phyloP scores from a whole-genome alignment of 345 rosid genomes.

The Citrus trifoliata region DNA sequence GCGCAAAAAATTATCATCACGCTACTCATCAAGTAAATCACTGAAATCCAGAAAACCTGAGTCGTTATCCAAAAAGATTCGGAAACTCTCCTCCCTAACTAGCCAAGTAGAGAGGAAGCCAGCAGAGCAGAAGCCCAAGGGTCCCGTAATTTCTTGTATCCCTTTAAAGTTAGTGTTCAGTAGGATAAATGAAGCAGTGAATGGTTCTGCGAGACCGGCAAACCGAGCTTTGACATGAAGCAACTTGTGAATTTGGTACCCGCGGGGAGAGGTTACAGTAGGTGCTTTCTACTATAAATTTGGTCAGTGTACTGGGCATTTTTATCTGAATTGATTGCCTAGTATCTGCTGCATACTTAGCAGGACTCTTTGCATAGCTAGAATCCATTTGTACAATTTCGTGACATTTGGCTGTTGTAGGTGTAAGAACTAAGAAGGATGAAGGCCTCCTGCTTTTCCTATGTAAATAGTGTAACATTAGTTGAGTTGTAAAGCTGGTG shows the following conservation, averaged over 20 bases:
- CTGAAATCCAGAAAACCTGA: slow-evolving; percentile 45
- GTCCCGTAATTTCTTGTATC: slow-evolving; percentile 71
- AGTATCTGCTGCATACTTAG: slow-evolving; percentile 6
- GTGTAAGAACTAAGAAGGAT: slow-evolving; percentile 1
- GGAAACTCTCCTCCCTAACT: slow-evolving; percentile 78
- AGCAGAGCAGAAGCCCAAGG: slow-evolving; percentile 48
- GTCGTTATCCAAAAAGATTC: slow-evolving; percentile 55
- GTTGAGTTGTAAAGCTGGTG: slow-evolving; percentile 30
- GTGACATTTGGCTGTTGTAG: slow-evolving; percentile 13
- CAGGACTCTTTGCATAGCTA: background rate
- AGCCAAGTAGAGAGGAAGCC: slow-evolving; percentile 45
- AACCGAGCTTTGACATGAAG: slow-evolving; percentile 26
- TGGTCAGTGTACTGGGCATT: slow-evolving; percentile 4
- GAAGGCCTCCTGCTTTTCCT: slow-evolving; percentile 10
- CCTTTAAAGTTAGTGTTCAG: slow-evolving; percentile 93
- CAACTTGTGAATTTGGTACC: slow-evolving; percentile 22
- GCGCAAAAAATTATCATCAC: slow-evolving; percentile 16
- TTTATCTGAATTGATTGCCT: background rate
- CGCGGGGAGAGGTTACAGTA: background rate
- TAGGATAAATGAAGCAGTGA: slow-evolving; percentile 81
- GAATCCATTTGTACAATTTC: slow-evolving; percentile 14
- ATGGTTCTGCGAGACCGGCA: slow-evolving; percentile 53
- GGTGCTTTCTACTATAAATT: background rate
- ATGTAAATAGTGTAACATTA: slow-evolving; percentile 33
- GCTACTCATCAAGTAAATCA: slow-evolving; percentile 18